phyloP scores from a whole-genome alignment of 164 flowering plant genomes.

The Saururus chinensis region DNA sequence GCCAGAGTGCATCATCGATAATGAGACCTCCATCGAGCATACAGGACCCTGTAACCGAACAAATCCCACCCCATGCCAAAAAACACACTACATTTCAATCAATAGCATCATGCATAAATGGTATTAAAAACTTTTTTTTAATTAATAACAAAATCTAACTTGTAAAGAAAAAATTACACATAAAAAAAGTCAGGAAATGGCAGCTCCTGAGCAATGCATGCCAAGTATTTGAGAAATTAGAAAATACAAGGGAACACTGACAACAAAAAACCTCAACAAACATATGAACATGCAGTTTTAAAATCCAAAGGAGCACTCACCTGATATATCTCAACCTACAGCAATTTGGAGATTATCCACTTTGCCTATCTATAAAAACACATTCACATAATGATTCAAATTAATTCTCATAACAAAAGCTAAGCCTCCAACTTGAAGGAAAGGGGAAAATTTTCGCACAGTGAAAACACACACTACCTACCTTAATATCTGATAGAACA shows the following conservation, averaged over 20 bases:
- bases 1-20: not conserved
- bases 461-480: conserved; percentile 28
- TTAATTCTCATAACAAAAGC: conserved; percentile 38
- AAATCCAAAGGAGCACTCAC: conserved; percentile 62
- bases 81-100: too few relatives aligned
- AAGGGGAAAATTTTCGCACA: conserved; percentile 12
- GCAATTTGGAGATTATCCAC: conserved; percentile 78
- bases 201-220: not conserved
- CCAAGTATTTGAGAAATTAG: not conserved
- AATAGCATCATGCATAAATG: not conserved
- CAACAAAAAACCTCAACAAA: not conserved
- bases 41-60: not conserved
- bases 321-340: conserved; percentile 74
- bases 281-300: conserved; percentile 4
- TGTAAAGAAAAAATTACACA: too few relatives aligned
- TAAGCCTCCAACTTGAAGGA: conserved; percentile 15
- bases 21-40: not conserved
- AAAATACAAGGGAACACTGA: not conserved
- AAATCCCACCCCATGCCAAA: not conserved
- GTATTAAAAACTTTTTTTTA: too few relatives aligned
- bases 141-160: not conserved
- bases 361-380: conserved; percentile 84
- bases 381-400: conserved; percentile 43
- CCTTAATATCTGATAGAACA: conserved; percentile 23
- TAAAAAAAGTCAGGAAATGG: not conserved